Evolutionary conservation across 2,329 filamentous ascomycete species (phyloP), one percentile per base, ranked within the genome.

Genomic region (Davidsoniella australis): DNA sequence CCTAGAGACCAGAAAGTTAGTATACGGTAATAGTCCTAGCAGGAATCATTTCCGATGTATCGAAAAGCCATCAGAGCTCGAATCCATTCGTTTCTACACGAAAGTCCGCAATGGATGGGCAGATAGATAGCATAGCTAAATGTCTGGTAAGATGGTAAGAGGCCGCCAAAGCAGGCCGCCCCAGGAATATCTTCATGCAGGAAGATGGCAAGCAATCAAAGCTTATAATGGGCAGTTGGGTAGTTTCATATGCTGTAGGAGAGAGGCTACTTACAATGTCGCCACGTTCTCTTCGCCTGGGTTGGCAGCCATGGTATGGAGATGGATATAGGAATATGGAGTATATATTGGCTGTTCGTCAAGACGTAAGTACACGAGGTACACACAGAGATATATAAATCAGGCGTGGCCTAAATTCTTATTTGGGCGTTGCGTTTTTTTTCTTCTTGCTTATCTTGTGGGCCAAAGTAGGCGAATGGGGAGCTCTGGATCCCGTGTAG

Each of bases 211-310:
- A 24, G 24, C 36, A 6, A 18, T 38, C 18, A 8, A 29, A 20
- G 6, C 12, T 33, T 23, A n/a, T 5, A 17, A 63, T 16, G 37
- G 18, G 10, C 40, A 18, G 40, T 41, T 41, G 4, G 39, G 16
- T 41, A 41, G 16, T 24, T 6, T 5, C 24, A 16, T 42, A 14
- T 16, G 14, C 17, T 42, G 16, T 14, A 17, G 40, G 40, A n/a
- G 8, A 23, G 44, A 46, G 10, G 20, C 10, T 24, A 51, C 69
- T 65, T 57, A 73, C 70, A 73, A 64, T 24, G 68, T 71, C 42
- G 68, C 68, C 48, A 70, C 68, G 52, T 68, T 67, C 57, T 73
- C 70, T 60, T 73, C 70, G 47, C 69, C 70, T 38, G 64, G 64
- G 54, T 63, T 60, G 26, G 64, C 61, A 44, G 69, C 67, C 70